These are phyloP conservation scores for Amphirosellinia nigrospora DNA, from an alignment of 495 filamentous ascomycete species.

Conservation along the genomic window DNA sequence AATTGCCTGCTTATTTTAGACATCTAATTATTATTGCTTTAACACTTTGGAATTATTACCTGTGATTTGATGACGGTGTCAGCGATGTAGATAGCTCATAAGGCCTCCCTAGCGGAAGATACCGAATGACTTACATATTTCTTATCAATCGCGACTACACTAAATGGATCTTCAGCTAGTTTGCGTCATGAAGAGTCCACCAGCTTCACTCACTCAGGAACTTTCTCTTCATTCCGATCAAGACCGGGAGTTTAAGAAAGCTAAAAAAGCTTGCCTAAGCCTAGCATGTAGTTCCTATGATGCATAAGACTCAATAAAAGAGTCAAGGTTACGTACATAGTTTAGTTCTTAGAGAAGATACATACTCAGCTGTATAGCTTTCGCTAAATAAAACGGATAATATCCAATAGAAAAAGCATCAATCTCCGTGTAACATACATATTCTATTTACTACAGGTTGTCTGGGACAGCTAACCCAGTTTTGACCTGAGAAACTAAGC, in stretches of 20 bases:
- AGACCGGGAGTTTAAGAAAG: background rate
- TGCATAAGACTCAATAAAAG: too few relatives aligned
- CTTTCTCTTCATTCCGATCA: background rate
- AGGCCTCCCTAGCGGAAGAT: background rate
- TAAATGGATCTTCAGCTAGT: background rate
- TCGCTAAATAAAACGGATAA: background rate
- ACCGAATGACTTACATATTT: background rate
- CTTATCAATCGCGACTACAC: conserved; percentile 11
- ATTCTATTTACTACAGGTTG: background rate
- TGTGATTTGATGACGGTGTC: background rate
- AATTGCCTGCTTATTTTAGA: conserved; percentile 13
- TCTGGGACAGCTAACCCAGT: background rate
- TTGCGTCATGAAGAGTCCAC: background rate
- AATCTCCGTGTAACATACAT: background rate
- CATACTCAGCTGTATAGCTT: too few relatives aligned
- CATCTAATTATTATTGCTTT: background rate
- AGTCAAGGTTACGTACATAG: too few relatives aligned
- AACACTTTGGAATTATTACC: background rate
- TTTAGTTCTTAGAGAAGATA: too few relatives aligned
- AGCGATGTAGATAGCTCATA: background rate
- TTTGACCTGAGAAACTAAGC: background rate
- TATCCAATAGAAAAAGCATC: background rate
- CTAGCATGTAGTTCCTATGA: too few relatives aligned
- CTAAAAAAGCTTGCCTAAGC: too few relatives aligned
- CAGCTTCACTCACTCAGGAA: background rate